Percentiles rank a stretch among this genome's conserved stretches.
These are phyloP conservation scores for Scheffersomyces insectosa DNA, from an alignment of 1,139 yeast genomes.

Conservation along the genomic window DNA sequence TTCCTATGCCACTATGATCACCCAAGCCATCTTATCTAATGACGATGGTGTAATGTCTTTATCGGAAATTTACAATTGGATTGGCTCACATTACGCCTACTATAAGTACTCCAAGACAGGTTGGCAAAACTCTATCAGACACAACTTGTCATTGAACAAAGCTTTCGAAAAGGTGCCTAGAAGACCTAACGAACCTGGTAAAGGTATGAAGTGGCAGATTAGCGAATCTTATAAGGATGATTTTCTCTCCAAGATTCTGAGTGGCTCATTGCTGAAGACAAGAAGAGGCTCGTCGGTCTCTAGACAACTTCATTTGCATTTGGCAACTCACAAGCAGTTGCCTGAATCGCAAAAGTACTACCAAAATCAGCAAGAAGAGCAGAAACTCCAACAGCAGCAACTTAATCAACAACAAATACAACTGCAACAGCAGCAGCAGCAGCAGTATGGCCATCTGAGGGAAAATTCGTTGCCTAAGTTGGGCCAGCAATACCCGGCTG, in stretches of 20 bases:
- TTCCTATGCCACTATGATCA: conserved; percentile 96
- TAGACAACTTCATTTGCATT: conserved; percentile 72
- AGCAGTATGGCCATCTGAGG: conserved; percentile 15
- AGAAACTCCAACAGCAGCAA: conserved; percentile 15
- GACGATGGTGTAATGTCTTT: conserved; percentile 85
- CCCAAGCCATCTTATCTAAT: conserved; percentile 91
- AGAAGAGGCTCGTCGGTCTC: conserved; percentile 81
- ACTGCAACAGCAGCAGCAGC: conserved; percentile 16
- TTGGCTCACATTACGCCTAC: conserved; percentile 82
- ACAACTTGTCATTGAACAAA: conserved; percentile 76
- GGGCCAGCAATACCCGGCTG: conserved; percentile 19
- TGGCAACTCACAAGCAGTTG: conserved; percentile 67
- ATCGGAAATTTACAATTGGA: conserved; percentile 92
- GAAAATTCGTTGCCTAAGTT: conserved; percentile 21
- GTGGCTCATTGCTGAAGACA: conserved; percentile 69
- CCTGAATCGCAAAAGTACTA: conserved; percentile 51
- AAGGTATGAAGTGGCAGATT: conserved; percentile 99
- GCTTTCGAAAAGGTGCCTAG: conserved; percentile 95
- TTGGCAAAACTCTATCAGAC: conserved; percentile 85
- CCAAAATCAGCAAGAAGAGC: conserved; percentile 17
- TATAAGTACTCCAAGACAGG: conserved; percentile 94
- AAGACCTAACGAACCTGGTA: conserved; percentile 94
- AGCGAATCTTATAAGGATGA: conserved; percentile 83
- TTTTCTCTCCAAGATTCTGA: conserved; percentile 73
- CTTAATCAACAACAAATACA: conserved; percentile 13